Evolutionary conservation across 2,329 filamentous ascomycete genomes (phyloP), one percentile per base, ranked within the genome.

Genomic region (Fonsecaea monophora): DNA sequence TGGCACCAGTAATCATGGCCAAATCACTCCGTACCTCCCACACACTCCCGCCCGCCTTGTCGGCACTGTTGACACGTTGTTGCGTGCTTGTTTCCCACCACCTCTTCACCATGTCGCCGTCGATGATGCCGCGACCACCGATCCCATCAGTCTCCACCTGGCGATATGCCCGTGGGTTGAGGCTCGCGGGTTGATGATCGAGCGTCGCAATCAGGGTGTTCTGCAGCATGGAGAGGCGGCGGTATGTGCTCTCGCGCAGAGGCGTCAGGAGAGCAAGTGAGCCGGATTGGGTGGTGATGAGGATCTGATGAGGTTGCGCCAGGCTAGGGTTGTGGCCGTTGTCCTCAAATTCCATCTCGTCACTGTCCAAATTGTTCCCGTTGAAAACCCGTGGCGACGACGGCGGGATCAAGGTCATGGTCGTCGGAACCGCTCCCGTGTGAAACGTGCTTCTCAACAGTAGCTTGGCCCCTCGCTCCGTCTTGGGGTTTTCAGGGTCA

Each of bases 401-500:
- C 18, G 61, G 89, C 1, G 92, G 90, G 38, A 98, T 84, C 57
- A 97, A 86, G 21, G 90, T 88, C 72, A 93, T 90, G 42, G 86
- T 86, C 0, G 91, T 90, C 0, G 91, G 88, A 70, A 90, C 86
- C 77, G 97, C 92, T 42, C 92, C 93, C 0, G 92, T 89, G 76
- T 94, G 90, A 81, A 99, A 98, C 66, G 92, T 92, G 61, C 91
- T 92, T 67, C 92, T 89, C 78, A 94, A 92, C 7, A 99, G 86
- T 30, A 99, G 86, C 48, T 94, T 87, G 74, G 94, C 90, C 57
- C 95, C 95, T 65, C 94, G 91, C 38, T 97, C 87, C 6, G 93
- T 96, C 82, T 96, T 96, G 15, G 94, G 94, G 76, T 98, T 94
- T 75, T 98, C 94, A 0, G 95, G 95, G 74, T 98, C 94, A 74